Base-by-base conservation (phyloP, 2,329 filamentous ascomycete species). In the Alternaria brassicicola region DNA sequence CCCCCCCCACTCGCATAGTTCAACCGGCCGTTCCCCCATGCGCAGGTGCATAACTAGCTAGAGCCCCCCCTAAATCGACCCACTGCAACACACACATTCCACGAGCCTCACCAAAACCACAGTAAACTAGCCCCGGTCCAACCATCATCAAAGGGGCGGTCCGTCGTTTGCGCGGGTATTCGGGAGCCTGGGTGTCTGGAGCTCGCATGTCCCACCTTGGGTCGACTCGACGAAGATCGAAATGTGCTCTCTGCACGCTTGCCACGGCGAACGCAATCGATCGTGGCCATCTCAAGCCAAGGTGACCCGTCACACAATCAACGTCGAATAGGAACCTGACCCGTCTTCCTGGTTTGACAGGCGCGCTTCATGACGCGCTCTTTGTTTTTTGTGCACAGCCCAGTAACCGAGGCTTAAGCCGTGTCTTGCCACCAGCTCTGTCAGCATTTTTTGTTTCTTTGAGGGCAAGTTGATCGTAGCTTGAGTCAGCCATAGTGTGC, bases 341-440 rank as follows among this genome's bases (percentile, higher is more conserved):
- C 67, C 67, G 58, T 49, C 52, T 54, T 53, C 55, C 49, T 63
- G 59, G 64, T 59, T 63, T 58, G 57, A 59, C 54, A 66, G 54
- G 19, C 52, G 10, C 31, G 43, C 21, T 33, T 33, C 48, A 58
- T 50, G 21, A 25, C 26, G 33, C 46, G 17, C 35, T 21, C 30
- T 21, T 55, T 38, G 23, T 35, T 62, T 47, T 52, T 61, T 58
- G 41, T 43, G 26, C 6, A 17, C 30, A 35, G 23, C 38, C 21
- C 43, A 23, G 43, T 50, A 21, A 17, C 46, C 19, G 42, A 43
- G 46, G 36, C 36, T 52, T 38, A 46, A 54, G 51, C 53, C 31
- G 42, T 19, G 47, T 41, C 47, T 61, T 53, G 51, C 51, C 51
- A 58, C 47, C 17, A 10, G 17, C 35, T 12, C 45, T 19, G 26